Conservation (phyloP, 139 green algal genomes). For the Chloropicon primus region DNA sequence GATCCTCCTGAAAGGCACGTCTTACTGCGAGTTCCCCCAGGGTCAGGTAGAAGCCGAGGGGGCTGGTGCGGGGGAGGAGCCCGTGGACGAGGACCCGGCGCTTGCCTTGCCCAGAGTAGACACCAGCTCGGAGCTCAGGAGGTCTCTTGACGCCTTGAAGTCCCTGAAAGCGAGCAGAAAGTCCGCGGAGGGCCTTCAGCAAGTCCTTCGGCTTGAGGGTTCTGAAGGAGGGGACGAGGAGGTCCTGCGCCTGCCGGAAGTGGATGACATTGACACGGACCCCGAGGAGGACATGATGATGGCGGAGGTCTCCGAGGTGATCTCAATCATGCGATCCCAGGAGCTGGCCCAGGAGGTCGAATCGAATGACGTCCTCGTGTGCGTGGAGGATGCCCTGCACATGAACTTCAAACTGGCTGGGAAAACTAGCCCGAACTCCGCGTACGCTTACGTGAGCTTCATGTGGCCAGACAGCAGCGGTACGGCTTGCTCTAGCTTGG, state of each 20-base stretch:
- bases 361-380: neutral
- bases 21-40: no score
- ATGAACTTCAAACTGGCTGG: neutral
- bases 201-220: neutral
- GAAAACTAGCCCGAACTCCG: no score
- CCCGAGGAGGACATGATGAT: neutral
- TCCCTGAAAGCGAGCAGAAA: neutral
- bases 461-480: no score
- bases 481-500: neutral
- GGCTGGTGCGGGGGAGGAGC: no score
- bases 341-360: neutral
- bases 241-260: no score
- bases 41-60: neutral
- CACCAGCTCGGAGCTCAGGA: neutral
- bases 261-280: no score
- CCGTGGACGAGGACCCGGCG: no score
- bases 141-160: neutral
- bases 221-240: no score
- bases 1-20: neutral
- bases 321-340: neutral
- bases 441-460: neutral
- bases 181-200: no score
- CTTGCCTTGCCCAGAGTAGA: no score
- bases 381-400: neutral
- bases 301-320: neutral